These are phyloP conservation scores for Didymella keratinophila DNA, from an alignment of 2,329 filamentous ascomycete genomes.

Conservation along the genomic window DNA sequence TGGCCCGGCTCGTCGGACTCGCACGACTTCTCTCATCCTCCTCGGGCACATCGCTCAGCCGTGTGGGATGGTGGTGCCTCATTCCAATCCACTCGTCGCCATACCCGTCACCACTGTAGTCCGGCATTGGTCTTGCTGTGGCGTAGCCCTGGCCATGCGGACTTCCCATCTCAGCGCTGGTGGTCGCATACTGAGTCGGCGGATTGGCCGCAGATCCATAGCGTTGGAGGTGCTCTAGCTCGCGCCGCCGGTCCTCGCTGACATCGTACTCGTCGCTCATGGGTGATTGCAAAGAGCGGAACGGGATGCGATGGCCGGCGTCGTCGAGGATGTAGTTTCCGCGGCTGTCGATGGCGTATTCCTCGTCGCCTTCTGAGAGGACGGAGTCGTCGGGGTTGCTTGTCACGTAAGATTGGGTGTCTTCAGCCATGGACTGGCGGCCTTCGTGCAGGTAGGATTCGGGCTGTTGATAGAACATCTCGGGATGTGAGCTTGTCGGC, in stretches of 20 bases:
- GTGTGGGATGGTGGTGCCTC: constrained; percentile 51
- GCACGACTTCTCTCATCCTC: constrained; percentile 52
- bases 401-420: constrained; percentile 48
- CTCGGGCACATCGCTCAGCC: constrained; percentile 52
- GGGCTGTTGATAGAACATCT: constrained; percentile 51
- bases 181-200: constrained; percentile 40
- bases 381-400: constrained; percentile 41
- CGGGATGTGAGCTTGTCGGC: constrained; percentile 42
- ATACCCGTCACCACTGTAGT: constrained; percentile 51
- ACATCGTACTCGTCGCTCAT: constrained; percentile 64
- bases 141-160: constrained; percentile 32
- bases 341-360: constrained; percentile 48
- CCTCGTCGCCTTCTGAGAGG: constrained; percentile 47
- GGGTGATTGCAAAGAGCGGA: constrained; percentile 42
- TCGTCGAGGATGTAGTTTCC: constrained; percentile 50
- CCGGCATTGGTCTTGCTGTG: constrained; percentile 27
- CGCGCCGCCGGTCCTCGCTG: constrained; percentile 58
- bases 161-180: constrained; percentile 25
- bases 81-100: constrained; percentile 49
- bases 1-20: constrained; percentile 46
- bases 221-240: constrained; percentile 57
- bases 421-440: constrained; percentile 39
- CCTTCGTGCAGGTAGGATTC: constrained; percentile 48
- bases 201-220: constrained; percentile 52
- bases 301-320: constrained; percentile 47